Base-by-base conservation (phyloP, 352 stramenopile species). In the Phytophthora chlamydospora region DNA sequence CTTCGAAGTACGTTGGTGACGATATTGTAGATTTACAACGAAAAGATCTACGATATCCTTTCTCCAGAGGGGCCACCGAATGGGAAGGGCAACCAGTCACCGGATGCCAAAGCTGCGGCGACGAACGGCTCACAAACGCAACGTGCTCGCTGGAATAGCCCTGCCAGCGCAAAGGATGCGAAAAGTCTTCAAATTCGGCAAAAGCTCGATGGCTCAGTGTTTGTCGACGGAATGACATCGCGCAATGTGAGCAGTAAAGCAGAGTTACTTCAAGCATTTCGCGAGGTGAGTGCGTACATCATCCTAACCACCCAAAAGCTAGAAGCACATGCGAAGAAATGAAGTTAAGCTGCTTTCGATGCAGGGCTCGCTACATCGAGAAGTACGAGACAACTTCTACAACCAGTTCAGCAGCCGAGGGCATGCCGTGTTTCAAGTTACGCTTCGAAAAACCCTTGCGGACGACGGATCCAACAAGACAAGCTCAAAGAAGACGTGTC, bases 31-130 rank as follows among this genome's bases (percentile, higher is more conserved):
- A 91, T 93, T 31, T 87, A 88, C 73, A 91, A 91, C 48, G 84
- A 93, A 41, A 87, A 81, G 40, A 88, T 93, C 36, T 93, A 85
- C 46, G 81, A 93, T 49, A 77, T 93, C 29, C 59, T 92, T 4
- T 74, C 76, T 2, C 50, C 61, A 12, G 71, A 78, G 8, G 36
- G 40, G 12, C 12, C 40, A 33, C 44, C 24, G 6, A 46, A 55
- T 7, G 19, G 24, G 10, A 69, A 65, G n/a, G 39, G 9, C n/a
- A 62, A 39, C 51, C 56, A 53, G 17, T 62, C 51, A 12, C 41
- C 41, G 1, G 51, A 74, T 31, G 35, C 45, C 29, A 59, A 76
- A 31, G 19, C 46, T 16, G 46, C 24, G 38, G 36, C 29, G 10
- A 29, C 13, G 2, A 66, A 53, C 24, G 70, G 66, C 0, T 42